Conservation (phyloP, 768 basidiomycete species). For the Trametes villosa region DNA sequence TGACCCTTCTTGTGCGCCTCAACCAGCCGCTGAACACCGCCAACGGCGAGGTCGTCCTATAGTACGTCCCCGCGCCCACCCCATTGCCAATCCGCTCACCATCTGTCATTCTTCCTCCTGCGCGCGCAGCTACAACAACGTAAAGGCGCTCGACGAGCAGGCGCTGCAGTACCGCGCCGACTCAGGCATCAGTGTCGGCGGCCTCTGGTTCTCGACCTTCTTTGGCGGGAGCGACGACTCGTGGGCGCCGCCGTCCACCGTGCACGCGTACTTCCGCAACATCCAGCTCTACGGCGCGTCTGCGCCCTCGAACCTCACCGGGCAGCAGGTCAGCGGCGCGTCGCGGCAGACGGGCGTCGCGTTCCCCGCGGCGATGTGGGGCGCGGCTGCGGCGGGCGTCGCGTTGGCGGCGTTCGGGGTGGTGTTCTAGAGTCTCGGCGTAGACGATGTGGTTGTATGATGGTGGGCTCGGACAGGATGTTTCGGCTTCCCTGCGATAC, state of each 20-base stretch:
- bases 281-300: slow-evolving; percentile 66
- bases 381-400: neutral
- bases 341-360: neutral
- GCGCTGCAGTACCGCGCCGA: slow-evolving; percentile 67
- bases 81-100: neutral
- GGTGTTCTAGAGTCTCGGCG: slow-evolving; percentile 1
- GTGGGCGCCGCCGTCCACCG: slow-evolving; percentile 72
- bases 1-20: slow-evolving; percentile 78
- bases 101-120: too few relatives aligned
- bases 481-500: too few relatives aligned
- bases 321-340: slow-evolving; percentile 26
- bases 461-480: neutral
- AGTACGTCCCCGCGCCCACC: slow-evolving; percentile 47
- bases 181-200: slow-evolving; percentile 57
- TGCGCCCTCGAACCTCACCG: slow-evolving; percentile 47
- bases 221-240: slow-evolving; percentile 76
- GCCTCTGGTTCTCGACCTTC: slow-evolving; percentile 85
- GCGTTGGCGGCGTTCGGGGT: neutral
- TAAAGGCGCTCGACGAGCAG: slow-evolving; percentile 59
- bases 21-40: slow-evolving; percentile 69
- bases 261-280: slow-evolving; percentile 79
- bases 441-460: neutral
- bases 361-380: slow-evolving; percentile 1
- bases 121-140: slow-evolving; percentile 72
- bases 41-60: slow-evolving; percentile 76